These are phyloP conservation scores for Pseudozyma pruni DNA, from an alignment of 1,284 basidiomycete genomes.

Conservation along the genomic window DNA sequence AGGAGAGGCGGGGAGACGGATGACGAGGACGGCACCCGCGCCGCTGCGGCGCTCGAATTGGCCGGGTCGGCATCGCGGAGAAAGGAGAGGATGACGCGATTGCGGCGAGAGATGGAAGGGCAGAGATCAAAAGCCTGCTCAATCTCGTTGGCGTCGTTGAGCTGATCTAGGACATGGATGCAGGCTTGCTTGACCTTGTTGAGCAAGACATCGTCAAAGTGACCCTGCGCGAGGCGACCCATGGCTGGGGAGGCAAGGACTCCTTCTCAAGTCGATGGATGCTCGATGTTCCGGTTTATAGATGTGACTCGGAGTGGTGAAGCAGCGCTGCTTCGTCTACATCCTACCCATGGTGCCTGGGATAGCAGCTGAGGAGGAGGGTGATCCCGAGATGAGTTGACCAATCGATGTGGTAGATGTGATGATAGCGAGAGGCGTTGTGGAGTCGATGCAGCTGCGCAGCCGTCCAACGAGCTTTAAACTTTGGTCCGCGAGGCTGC, in stretches of 20 bases:
- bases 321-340: no score
- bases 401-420: no score
- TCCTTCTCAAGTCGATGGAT: not conserved
- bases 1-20: conserved; percentile 10
- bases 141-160: conserved; percentile 48
- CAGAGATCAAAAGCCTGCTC: conserved; percentile 41
- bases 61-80: conserved; percentile 38
- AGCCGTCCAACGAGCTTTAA: no score
- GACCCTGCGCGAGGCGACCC: conserved; percentile 35
- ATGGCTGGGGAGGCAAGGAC: conserved; percentile 3
- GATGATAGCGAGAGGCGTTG: no score
- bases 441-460: no score
- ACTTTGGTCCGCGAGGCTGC: no score
- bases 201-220: conserved; percentile 47
- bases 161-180: conserved; percentile 43
- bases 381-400: not conserved
- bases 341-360: no score
- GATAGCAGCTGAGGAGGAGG: no score
- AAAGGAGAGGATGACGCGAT: conserved; percentile 42
- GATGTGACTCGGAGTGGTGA: no score
- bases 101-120: conserved; percentile 42
- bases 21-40: not conserved
- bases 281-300: no score
- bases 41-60: not conserved
- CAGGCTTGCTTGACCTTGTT: conserved; percentile 46